Base-by-base conservation (phyloP, 2,329 filamentous ascomycete genomes). In the Clathrospora elynae region DNA sequence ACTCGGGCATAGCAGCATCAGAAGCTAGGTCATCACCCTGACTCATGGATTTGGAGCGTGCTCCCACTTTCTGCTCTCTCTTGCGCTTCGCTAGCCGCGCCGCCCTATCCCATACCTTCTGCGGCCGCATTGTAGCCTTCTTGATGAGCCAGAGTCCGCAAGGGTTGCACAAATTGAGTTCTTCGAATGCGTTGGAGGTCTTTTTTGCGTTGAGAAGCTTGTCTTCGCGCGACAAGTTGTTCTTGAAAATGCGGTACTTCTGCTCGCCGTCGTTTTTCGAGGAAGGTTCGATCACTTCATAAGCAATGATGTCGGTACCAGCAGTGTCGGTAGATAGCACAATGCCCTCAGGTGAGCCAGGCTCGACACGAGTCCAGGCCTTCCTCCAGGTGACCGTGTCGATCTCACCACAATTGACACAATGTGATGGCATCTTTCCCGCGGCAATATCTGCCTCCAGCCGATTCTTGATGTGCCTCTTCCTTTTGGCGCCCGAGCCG, bases 381-480 rank as follows among this genome's bases (percentile, higher is more conserved):
- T 92, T 93, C 47, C 93, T 85, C 93, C 93, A 99, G 0, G 92
- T 96, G 0, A 92, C 89, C 0, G 93, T 99, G 60, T 97, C 88
- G 43, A 99, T 95, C 5, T 90, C 88, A 5, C 93, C 93, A 60
- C 93, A 99, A 60, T 97, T 96, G 51, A 82, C 82, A 68, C 93
- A 99, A 62, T 86, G 97, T 1, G 87, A 86, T 0, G 93, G 93
- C 77, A 91, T 86, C 53, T 90, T 82, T 4, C 93, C 93, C 40
- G 83, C 83, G n/a, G 79, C 78, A 39, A 97, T 84, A 14, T 79
- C 77, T 42, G 73, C 68, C 28, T 81, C 73, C 14, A 85, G 66
- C 35, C 76, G 76, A 16, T 79, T 75, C 51, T 80, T 75, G 34
- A 85, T 82, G 42, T 78, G 73, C 51, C 88, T 87, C 68, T 73